Conservation (phyloP, 139 green algal genomes). For the Chlamydomonas sp. region DNA sequence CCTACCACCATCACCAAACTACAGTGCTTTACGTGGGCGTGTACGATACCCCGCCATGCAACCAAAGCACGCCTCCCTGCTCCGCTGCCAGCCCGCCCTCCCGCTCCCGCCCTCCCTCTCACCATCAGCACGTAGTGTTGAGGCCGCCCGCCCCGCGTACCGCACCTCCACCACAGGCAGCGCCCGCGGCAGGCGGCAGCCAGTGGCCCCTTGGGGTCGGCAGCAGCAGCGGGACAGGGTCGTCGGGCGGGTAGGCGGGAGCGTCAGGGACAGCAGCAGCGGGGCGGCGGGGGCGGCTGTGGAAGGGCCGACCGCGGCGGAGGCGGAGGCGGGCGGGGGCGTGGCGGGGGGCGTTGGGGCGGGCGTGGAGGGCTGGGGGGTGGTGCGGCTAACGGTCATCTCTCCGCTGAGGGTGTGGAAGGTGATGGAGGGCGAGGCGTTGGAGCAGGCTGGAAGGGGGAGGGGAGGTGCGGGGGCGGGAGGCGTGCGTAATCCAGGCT, state of each 20-base stretch:
- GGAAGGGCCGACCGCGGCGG: too few relatives aligned
- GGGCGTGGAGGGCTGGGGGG: neutral
- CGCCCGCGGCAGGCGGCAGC: neutral
- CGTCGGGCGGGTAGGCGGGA: conserved; percentile 5
- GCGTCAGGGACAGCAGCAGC: conserved; percentile 19
- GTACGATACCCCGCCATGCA: too few relatives aligned
- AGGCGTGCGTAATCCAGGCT: too few relatives aligned
- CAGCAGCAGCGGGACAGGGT: conserved; percentile 3
- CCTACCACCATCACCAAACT: too few relatives aligned
- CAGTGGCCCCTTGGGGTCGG: conserved; percentile 5
- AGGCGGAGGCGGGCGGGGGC: neutral
- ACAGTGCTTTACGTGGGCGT: too few relatives aligned
- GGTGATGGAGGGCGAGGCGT: conserved; percentile 6
- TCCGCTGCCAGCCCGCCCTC: too few relatives aligned
- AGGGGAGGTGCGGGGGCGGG: neutral
- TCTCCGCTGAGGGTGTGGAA: conserved; percentile 50
- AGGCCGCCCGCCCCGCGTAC: conserved; percentile 23
- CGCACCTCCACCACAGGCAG: conserved; percentile 18
- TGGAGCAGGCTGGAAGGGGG: conserved; percentile 13
- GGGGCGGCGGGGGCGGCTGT: neutral
- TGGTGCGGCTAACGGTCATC: conserved; percentile 35
- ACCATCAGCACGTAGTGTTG: conserved; percentile 59
- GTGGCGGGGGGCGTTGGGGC: neutral
- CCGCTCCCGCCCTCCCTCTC: too few relatives aligned
- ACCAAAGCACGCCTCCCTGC: too few relatives aligned